phyloP scores from a whole-genome alignment of 1,139 yeast genomes.

The Kodamaea anthophila region DNA sequence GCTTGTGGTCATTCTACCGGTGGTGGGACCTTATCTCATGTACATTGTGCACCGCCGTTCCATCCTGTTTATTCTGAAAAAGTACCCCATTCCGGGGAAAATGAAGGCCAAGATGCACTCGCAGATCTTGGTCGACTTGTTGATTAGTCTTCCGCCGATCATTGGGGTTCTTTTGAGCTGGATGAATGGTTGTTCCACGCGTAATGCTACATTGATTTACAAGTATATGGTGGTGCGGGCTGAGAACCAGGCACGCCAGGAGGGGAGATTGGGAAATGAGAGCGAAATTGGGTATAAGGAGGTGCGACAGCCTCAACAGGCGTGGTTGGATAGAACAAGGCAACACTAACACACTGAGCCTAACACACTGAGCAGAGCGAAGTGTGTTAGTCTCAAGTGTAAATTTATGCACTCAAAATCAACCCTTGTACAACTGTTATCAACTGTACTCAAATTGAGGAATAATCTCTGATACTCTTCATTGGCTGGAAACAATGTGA shows the following conservation, averaged over 20 bases:
- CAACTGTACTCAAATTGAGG: too few species aligned
- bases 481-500: too few species aligned
- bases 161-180: slow-evolving; percentile 73
- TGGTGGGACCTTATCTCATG: slow-evolving; percentile 75
- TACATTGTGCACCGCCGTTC: slow-evolving; percentile 69
- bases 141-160: slow-evolving; percentile 72
- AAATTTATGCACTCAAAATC: too few species aligned
- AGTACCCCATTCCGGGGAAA: slow-evolving; percentile 52
- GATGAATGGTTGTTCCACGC: slow-evolving; percentile 80
- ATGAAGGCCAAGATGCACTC: slow-evolving; percentile 65
- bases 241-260: slow-evolving; percentile 17
- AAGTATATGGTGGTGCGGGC: slow-evolving; percentile 38
- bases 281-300: too few species aligned
- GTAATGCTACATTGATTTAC: slow-evolving; percentile 77
- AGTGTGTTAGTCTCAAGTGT: too few species aligned
- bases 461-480: too few species aligned
- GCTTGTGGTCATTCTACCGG: slow-evolving; percentile 61
- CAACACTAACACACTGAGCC: too few species aligned
- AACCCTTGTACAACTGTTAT: too few species aligned
- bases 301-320: slow-evolving; percentile 6
- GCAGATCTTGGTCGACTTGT: slow-evolving; percentile 64
- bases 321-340: slow-evolving; percentile 7
- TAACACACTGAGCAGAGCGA: too few species aligned
- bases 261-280: neutral
- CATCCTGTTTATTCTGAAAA: slow-evolving; percentile 49